Evolutionary conservation across 2,329 filamentous ascomycete species (phyloP), one percentile per base, ranked within the genome.

Genomic region (Colletotrichum tropicicola): DNA sequence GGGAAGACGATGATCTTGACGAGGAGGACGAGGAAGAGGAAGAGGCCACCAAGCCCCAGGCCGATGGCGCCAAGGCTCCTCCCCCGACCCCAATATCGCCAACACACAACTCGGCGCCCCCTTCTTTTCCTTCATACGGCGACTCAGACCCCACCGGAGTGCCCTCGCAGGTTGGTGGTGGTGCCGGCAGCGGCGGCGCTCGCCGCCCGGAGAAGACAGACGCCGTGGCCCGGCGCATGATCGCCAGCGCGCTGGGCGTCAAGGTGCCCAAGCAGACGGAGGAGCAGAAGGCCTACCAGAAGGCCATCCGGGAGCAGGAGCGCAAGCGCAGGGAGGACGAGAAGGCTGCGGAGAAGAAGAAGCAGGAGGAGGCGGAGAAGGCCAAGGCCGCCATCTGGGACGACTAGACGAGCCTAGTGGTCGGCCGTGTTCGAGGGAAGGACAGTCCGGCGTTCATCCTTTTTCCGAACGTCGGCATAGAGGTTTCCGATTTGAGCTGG

Each of bases 371-470:
- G 72, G 87, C 88, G 32, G 91, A 95, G 74, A 88, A 85, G 77
- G 90, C 91, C n/a, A 97, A 91, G 83, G 86, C 86, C 66, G 90
- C 92, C n/a, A 84, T 97, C 25, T 98, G 96, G 96, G 90, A 96
- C 64, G 92, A 91, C 73, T 91, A 74, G 79, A 51, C n/a, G 3
- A 35, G 43, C 6, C 21, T 25, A 13, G 10, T 17, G 12, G 37
- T 3, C n/a, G 37, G 39, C n/a, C n/a, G n/a, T n/a, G n/a, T n/a
- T n/a, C n/a, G n/a, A n/a, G n/a, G n/a, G n/a, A n/a, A n/a, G n/a
- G n/a, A n/a, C 13, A 43, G 5, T 21, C n/a, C 19, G 39, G 39
- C n/a, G 21, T 12, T 27, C 21, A 23, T 39, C 19, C 17, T 28
- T 17, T 54, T 44, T 17, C 32, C 2, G n/a, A n/a, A n/a, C n/a